Evolutionary conservation across 2,329 filamentous ascomycete species (phyloP).

Genomic region (Cephalotrichum gorgonifer): DNA sequence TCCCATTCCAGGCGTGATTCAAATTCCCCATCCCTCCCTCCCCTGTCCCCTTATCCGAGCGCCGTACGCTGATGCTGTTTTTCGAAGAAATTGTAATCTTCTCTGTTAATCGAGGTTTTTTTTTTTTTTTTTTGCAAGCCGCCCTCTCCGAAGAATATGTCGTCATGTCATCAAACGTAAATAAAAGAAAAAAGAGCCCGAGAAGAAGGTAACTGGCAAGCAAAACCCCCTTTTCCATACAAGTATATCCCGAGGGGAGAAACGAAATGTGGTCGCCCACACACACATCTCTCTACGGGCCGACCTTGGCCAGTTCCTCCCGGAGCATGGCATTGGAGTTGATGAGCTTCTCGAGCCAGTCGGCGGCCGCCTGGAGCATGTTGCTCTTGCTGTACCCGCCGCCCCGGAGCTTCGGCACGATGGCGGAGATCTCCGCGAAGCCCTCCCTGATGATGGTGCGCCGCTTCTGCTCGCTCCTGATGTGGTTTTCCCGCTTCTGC

Average conservation of each 20-base stretch:
- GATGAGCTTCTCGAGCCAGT: slow-evolving; percentile 67
- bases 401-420: slow-evolving; percentile 65
- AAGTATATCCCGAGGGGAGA: too few relatives aligned
- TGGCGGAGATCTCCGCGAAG: slow-evolving; percentile 66
- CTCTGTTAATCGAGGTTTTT: not conserved
- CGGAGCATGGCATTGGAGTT: slow-evolving; percentile 55
- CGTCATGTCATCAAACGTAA: not conserved
- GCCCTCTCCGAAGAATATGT: not conserved
- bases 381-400: slow-evolving; percentile 77
- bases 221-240: too few relatives aligned
- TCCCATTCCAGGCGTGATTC: not conserved
- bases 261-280: too few relatives aligned
- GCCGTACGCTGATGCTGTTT: not conserved
- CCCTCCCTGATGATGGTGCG: slow-evolving; percentile 72
- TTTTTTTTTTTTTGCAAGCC: not conserved
- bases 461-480: slow-evolving; percentile 78
- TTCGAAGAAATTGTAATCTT: not conserved
- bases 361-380: slow-evolving; percentile 63
- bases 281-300: not conserved
- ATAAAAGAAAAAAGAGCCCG: not conserved
- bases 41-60: not conserved
- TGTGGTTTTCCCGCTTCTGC: slow-evolving; percentile 79
- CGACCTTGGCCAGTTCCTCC: slow-evolving; percentile 37
- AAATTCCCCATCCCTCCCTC: not conserved
- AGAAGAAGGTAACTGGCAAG: too few relatives aligned